These are phyloP conservation scores for Acacia pycnantha DNA, from an alignment of 331 rosid species.

Conservation along the genomic window DNA sequence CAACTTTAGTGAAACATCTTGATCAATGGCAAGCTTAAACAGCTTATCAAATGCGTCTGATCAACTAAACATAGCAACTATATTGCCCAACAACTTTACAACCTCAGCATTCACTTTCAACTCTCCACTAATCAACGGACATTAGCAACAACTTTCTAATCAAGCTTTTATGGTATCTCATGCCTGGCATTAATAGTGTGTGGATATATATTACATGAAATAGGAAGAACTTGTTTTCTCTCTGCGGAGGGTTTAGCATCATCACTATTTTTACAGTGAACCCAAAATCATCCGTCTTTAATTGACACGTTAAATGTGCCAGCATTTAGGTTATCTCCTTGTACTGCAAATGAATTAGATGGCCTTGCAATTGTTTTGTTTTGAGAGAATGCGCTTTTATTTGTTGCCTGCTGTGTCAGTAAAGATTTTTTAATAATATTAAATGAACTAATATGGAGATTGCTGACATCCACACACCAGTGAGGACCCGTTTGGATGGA, in stretches of 20 bases:
- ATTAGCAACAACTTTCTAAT: slow-evolving; percentile 91
- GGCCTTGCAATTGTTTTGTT: background rate
- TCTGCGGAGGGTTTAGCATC: background rate
- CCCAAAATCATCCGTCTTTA: background rate
- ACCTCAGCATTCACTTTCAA: slow-evolving; percentile 97
- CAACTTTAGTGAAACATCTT: slow-evolving; percentile 96
- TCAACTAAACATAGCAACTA: slow-evolving; percentile 98
- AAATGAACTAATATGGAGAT: background rate
- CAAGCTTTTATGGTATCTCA: slow-evolving; percentile 90
- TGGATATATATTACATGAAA: slow-evolving; percentile 24
- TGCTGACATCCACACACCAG: background rate
- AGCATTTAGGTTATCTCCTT: background rate
- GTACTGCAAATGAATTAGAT: background rate
- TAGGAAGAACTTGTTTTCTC: background rate
- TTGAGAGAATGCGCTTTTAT: background rate
- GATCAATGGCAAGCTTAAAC: slow-evolving; percentile 95
- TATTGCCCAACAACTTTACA: slow-evolving; percentile 93
- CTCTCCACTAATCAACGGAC: slow-evolving; percentile 95
- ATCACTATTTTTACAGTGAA: background rate
- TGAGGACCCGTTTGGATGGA: too few relatives aligned
- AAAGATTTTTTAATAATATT: background rate
- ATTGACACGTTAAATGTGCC: background rate
- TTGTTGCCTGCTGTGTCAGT: background rate
- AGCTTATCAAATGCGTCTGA: slow-evolving; percentile 88
- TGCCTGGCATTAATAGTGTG: slow-evolving; percentile 62